phyloP scores from a whole-genome alignment of 192 early-diverging fungal genomes.

The Allomyces arbusculus region DNA sequence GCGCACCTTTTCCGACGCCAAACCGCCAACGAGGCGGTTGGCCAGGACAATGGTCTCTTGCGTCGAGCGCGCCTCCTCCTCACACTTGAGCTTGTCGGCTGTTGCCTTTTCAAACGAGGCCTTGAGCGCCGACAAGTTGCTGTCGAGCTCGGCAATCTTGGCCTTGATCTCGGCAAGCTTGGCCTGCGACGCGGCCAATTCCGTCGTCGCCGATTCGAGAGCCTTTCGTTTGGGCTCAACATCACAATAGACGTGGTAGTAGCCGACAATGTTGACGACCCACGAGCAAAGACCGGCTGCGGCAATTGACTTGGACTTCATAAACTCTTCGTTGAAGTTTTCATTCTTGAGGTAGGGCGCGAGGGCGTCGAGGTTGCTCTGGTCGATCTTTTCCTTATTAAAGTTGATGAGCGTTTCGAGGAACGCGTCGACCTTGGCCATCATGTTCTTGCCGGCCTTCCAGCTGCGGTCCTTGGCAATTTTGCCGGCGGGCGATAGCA shows the following conservation, averaged over 20 bases:
- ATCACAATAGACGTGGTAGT: conserved; percentile 75
- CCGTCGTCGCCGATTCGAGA: conserved; percentile 55
- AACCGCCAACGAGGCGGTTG: conserved; percentile 59
- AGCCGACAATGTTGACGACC: conserved; percentile 91
- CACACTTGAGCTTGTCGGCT: conserved; percentile 70
- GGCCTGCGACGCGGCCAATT: conserved; percentile 48
- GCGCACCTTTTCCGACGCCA: conserved; percentile 82
- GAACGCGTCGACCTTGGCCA: conserved; percentile 85
- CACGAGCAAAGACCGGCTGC: conserved; percentile 95
- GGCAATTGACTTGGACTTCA: conserved; percentile 89
- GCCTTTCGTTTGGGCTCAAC: conserved; percentile 88
- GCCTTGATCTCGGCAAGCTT: conserved; percentile 51
- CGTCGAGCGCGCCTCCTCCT: conserved; percentile 78
- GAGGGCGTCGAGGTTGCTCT: conserved; percentile 35
- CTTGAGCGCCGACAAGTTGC: conserved; percentile 72
- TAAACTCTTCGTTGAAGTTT: conserved; percentile 76
- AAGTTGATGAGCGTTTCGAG: conserved; percentile 75
- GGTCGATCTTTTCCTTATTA: conserved; percentile 51
- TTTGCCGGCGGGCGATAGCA: conserved; percentile 66
- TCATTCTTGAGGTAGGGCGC: conserved; percentile 53
- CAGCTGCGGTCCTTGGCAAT: conserved; percentile 81
- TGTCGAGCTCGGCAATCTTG: conserved; percentile 68
- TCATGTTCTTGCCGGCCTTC: conserved; percentile 82
- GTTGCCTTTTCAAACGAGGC: conserved; percentile 88
- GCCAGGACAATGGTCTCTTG: conserved; percentile 82